Conservation (phyloP, 805 yeast genomes). For the Yarrowia phangngaensis region DNA sequence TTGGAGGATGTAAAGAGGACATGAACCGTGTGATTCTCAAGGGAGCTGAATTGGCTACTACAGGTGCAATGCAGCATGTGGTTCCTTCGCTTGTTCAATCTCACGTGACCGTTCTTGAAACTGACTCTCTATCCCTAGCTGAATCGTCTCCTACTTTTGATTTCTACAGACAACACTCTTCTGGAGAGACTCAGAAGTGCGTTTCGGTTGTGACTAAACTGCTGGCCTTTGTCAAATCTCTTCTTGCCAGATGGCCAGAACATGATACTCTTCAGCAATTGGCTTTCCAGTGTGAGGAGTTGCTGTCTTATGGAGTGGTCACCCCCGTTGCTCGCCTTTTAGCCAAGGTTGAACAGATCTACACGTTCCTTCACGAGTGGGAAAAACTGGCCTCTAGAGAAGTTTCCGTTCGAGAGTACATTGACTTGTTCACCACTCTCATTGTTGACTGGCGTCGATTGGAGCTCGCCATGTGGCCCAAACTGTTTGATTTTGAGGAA, state of each 20-base stretch:
- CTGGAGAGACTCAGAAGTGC: constrained; percentile 59
- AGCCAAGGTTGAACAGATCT: constrained; percentile 81
- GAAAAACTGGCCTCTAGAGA: constrained; percentile 82
- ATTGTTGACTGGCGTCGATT: constrained; percentile 88
- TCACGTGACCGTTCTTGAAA: constrained; percentile 9
- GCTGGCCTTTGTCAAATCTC: constrained; percentile 45
- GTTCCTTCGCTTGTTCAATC: constrained; percentile 5
- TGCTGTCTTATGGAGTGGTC: constrained; percentile 54
- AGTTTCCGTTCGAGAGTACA: constrained; percentile 56
- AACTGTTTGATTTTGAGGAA: constrained; percentile 60
- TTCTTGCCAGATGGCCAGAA: constrained; percentile 83
- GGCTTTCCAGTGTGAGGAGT: constrained; percentile 59
- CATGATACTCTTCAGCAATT: constrained; percentile 81
- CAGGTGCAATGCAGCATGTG: not conserved
- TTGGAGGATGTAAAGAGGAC: not conserved
- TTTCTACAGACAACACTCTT: constrained; percentile 64
- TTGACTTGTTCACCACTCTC: constrained; percentile 57
- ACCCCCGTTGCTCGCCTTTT: constrained; percentile 75
- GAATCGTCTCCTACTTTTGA: constrained; percentile 40
- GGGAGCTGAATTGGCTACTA: not conserved
- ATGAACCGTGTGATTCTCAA: not conserved
- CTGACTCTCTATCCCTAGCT: not conserved
- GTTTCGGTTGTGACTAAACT: constrained; percentile 48
- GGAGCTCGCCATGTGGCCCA: constrained; percentile 82
- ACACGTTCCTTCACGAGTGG: constrained; percentile 84